Evolutionary conservation across 768 basidiomycete species (phyloP).

Genomic region (Lactarius pseudohatsudake): DNA sequence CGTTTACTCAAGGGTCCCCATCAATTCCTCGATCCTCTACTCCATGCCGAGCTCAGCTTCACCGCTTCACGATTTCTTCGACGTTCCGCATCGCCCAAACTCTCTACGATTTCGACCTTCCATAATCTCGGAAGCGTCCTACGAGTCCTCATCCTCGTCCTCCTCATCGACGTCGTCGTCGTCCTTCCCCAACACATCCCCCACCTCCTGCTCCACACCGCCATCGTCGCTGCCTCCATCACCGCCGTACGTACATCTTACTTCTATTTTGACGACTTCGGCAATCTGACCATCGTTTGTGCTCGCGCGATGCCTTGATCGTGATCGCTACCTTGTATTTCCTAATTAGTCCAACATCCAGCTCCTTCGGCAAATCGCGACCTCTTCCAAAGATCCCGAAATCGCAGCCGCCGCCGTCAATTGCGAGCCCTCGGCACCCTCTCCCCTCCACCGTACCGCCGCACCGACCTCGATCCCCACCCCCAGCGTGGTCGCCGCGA

Average conservation of each 20-base stretch:
- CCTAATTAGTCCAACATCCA: slow-evolving; percentile 17
- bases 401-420: background rate
- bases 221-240: slow-evolving; percentile 24
- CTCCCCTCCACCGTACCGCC: background rate
- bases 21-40: slow-evolving; percentile 4
- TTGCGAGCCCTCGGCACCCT: background rate
- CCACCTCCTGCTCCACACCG: slow-evolving; percentile 18
- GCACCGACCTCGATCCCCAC: slow-evolving; percentile 16
- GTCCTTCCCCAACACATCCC: slow-evolving; percentile 9
- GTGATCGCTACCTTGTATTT: slow-evolving; percentile 12
- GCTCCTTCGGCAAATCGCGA: slow-evolving; percentile 24
- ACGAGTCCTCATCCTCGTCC: slow-evolving; percentile 19
- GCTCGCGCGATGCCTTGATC: slow-evolving; percentile 12
- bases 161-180: slow-evolving; percentile 19
- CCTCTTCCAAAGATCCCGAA: slow-evolving; percentile 25
- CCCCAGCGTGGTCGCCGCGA: slow-evolving; percentile 26
- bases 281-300: slow-evolving; percentile 5
- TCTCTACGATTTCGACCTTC: slow-evolving; percentile 22
- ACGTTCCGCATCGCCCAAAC: slow-evolving; percentile 10
- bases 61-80: background rate
- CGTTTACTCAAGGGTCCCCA: slow-evolving; percentile 11
- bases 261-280: background rate
- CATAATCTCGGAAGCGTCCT: slow-evolving; percentile 24
- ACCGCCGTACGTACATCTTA: slow-evolving; percentile 17
- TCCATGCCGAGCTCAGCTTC: slow-evolving; percentile 8